Percentiles rank a stretch among this genome's conserved stretches.
Conservation (phyloP, 2,329 filamentous ascomycete genomes). For the Stachybotrys chlorohalonatus region DNA sequence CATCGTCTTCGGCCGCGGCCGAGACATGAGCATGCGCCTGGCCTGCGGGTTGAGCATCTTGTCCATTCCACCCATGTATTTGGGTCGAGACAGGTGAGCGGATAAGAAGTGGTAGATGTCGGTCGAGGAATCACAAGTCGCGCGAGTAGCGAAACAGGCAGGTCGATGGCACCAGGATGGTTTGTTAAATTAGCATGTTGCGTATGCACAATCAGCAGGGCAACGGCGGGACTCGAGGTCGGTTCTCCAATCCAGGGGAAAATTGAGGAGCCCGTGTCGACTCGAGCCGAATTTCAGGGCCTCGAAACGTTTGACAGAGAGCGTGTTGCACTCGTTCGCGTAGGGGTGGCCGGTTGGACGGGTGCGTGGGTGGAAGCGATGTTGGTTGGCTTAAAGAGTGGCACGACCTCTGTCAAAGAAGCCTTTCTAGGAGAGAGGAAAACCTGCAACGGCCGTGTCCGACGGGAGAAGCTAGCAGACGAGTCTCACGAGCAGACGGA, state of each 20-base stretch:
- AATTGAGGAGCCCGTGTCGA: background rate
- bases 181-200: conserved; percentile 1
- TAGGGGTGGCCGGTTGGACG: conserved; percentile 1
- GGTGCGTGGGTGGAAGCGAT: conserved; percentile 6
- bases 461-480: background rate
- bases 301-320: background rate
- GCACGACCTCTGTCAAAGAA: conserved; percentile 27
- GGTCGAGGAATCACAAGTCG: background rate
- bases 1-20: conserved; percentile 32
- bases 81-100: conserved; percentile 2
- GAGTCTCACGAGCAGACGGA: background rate
- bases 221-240: background rate
- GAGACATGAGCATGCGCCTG: conserved; percentile 18
- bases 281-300: background rate
- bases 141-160: background rate
- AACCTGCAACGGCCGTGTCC: background rate
- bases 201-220: background rate
- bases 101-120: background rate
- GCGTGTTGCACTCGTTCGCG: conserved; percentile 1
- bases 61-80: conserved; percentile 12
- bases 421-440: conserved; percentile 7
- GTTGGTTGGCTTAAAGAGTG: conserved; percentile 17
- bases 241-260: background rate
- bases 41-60: conserved; percentile 23
- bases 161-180: background rate